Evolutionary conservation across 345 rosid species (phyloP), one percentile per base, ranked within the genome.

Genomic region (Hibiscus syriacus): DNA sequence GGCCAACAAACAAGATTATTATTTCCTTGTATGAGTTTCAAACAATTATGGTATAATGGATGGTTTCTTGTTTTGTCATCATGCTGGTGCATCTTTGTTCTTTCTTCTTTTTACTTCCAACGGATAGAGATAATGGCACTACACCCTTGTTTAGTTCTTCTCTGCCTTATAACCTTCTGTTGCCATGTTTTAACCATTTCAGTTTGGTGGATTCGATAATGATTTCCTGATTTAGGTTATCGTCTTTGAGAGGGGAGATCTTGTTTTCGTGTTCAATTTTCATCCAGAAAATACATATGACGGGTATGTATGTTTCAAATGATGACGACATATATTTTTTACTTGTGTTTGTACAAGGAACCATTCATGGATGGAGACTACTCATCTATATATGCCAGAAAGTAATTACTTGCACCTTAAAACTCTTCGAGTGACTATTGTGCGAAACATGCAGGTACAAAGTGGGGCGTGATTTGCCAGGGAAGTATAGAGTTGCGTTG

Each of bases 381-480:
- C 55, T 50, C 8, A 9, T 50, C 20, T 41, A 62, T n/a, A 14
- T 22, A 13, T 62, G 66, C 32, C 25, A 41, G 52, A 62, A 41
- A 13, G 32, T 13, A 38, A 54, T 52, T 55, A 20, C 39, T 8
- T 26, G n/a, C 20, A 14, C 23, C 26, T 54, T 59, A 13, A 66
- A 48, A 50, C 36, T 7, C 30, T 64, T 45, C 11, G 27, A 54
- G n/a, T 58, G 32, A 50, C 43, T 55, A 46, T 43, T 25, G 59
- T 55, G n/a, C 73, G 71, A 60, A 76, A 77, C 30, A 27, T 81
- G 67, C 83, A 89, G 96, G 79, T 89, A 83, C 69, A 86, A 89
- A 76, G 83, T 89, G 38, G 96, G 96, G 32, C 86, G 91, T 43
- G 86, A 85, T 80, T 82, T 82, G 80, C 96, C 96, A 0, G 96